phyloP scores from a whole-genome alignment of 169 alveolate species.

The Ichthyophthirius multifiliis region DNA sequence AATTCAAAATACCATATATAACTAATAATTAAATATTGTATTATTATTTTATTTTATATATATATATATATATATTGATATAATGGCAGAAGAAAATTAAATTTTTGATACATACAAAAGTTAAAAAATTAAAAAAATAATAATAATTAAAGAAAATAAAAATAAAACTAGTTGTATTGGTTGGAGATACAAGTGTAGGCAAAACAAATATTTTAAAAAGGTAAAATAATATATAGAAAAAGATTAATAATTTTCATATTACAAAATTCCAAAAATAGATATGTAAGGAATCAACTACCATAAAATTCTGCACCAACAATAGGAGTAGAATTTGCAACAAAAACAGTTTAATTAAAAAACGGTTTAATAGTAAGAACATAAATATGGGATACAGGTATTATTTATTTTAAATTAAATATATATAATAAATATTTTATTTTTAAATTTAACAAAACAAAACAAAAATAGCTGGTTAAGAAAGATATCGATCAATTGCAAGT shows the following conservation, averaged over 20 bases:
- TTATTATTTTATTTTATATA: too few species aligned
- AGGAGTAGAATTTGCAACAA: conserved; percentile 86
- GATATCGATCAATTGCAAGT: conserved; percentile 67
- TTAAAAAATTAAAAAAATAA: too few species aligned
- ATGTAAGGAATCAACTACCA: conserved; percentile 76
- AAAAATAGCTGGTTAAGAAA: conserved; percentile 73
- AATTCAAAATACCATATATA: too few species aligned
- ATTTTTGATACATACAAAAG: too few species aligned
- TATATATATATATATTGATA: too few species aligned
- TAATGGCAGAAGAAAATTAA: too few species aligned
- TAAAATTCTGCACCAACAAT: conserved; percentile 80
- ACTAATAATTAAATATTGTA: too few species aligned
- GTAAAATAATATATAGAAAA: too few species aligned
- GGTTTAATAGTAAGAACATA: conserved; percentile 80
- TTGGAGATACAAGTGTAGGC: conserved; percentile 84
- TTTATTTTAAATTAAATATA: conserved; percentile 1
- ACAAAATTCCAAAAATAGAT: conserved; percentile 56
- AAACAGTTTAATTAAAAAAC: conserved; percentile 68
- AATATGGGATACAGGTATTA: conserved; percentile 83
- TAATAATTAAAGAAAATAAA: too few species aligned
- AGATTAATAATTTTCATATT: too few species aligned
- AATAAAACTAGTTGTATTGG: conserved; percentile 49
- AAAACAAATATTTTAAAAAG: conserved; percentile 59
- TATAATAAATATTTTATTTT: too few species aligned
- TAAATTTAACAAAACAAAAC: too few species aligned